Base-by-base conservation (phyloP, 768 basidiomycete genomes). In the Hemileccinum rubropunctum region DNA sequence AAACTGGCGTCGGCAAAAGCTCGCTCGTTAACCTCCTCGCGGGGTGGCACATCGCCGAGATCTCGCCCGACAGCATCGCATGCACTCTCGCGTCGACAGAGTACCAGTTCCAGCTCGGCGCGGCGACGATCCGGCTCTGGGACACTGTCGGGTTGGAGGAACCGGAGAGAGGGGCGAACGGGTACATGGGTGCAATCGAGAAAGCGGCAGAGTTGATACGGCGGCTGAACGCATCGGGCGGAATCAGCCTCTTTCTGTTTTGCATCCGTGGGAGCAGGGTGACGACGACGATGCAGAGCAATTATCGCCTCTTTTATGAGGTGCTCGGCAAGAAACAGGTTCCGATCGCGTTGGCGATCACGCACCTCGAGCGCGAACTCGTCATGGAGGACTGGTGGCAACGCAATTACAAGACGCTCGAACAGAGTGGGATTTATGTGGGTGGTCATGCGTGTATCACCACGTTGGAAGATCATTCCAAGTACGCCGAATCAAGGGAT, bases 1-100 rank as follows among this genome's bases (percentile, higher is more conserved):
- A 75, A 45, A 64, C 71, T 0, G 75, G 75, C 15, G 50, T 58
- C n/a, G 65, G 65, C 5, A 67, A 67, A 39, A 68, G 66, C 26
- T 70, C 68, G 10, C 54, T 67, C 30, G 56, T 67, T 42, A 77
- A 76, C 40, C 68, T 77, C 59, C 53, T 77, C 38, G 57, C 61
- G 6, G 67, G 62, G 52, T 70, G 50, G 58, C 67, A 47, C 14
- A 46, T 66, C 27, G 63, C 65, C 9, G 35, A 46, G 0, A 42
- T 59, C 15, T 70, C 65, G 3, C 57, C 59, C 21, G 57, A 62
- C 21, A 67, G 68, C 10, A 34, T 50, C 0, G 71, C 71, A 0
- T 72, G 68, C 48, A 66, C 64, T 0, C 66, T 76, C 18, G 11
- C 57, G 2, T 57, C 58, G 45, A 45, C 48, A 11, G 64, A 66